Conservation (phyloP, 768 basidiomycete genomes). For the Trametes sanguinea region DNA sequence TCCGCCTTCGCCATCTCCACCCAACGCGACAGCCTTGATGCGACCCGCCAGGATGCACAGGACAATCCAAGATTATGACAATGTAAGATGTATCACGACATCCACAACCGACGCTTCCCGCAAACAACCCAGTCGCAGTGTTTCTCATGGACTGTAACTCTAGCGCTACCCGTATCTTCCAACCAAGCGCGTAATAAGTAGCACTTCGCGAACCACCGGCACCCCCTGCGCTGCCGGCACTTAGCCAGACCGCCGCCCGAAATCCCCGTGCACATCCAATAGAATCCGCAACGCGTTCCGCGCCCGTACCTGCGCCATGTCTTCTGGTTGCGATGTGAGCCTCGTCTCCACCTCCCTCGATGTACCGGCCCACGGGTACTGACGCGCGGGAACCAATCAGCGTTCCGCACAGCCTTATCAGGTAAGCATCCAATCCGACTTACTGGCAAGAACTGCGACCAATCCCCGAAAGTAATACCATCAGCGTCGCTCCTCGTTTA, state of each 20-base stretch:
- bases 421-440: conserved; percentile 24
- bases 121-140: background rate
- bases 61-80: conserved; percentile 21
- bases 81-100: background rate
- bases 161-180: background rate
- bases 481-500: conserved; percentile 10
- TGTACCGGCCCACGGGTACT: conserved; percentile 84
- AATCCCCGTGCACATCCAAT: conserved; percentile 88
- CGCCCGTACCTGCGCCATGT: conserved; percentile 86
- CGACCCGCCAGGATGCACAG: conserved; percentile 15
- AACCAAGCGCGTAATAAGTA: too few species aligned
- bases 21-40: background rate
- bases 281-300: conserved; percentile 93
- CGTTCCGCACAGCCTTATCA: conserved; percentile 15
- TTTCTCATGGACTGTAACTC: background rate
- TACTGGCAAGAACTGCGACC: conserved; percentile 28
- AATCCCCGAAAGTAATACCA: conserved; percentile 10
- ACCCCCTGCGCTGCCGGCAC: background rate
- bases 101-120: background rate
- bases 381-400: conserved; percentile 29
- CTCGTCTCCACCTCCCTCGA: conserved; percentile 68
- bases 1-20: background rate
- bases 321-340: conserved; percentile 72
- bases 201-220: conserved; percentile 1
- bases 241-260: conserved; percentile 38